Evolutionary conservation across 2,329 filamentous ascomycete species (phyloP).

Genomic region (Exophiala spinifera): DNA sequence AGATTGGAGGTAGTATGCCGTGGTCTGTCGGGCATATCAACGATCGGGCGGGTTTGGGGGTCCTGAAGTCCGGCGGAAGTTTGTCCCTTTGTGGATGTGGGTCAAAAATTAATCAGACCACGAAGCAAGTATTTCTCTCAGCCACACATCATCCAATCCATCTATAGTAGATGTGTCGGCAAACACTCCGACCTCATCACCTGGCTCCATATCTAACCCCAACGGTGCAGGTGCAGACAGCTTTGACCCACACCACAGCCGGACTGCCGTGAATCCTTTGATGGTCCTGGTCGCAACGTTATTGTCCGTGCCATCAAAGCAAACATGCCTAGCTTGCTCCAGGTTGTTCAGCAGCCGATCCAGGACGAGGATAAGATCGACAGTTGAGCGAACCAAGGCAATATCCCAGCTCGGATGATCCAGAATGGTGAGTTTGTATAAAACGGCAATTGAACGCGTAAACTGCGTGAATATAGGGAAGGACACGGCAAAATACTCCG

Average conservation of each 20-base stretch:
- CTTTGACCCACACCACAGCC: neutral
- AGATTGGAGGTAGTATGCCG: neutral
- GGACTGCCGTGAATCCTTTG: neutral
- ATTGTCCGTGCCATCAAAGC: neutral
- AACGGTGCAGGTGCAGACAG: neutral
- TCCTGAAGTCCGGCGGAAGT: neutral
- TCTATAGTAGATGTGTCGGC: neutral
- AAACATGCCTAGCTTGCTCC: neutral
- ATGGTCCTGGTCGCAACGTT: neutral
- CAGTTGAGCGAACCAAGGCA: constrained; percentile 29
- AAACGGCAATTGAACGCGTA: constrained; percentile 23
- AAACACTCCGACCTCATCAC: neutral
- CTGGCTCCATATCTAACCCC: neutral
- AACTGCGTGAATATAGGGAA: constrained; percentile 31
- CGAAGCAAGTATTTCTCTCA: constrained; percentile 1
- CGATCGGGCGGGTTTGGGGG: neutral
- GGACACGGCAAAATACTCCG: constrained; percentile 28
- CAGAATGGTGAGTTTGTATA: constrained; percentile 29
- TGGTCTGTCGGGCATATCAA: neutral
- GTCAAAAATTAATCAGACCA: neutral
- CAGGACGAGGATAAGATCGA: constrained; percentile 29
- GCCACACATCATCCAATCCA: neutral
- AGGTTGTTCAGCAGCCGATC: constrained; percentile 20
- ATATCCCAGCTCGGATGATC: constrained; percentile 33
- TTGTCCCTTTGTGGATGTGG: neutral